Base-by-base conservation (phyloP, 495 filamentous ascomycete genomes). In the Margaritispora aquatica region DNA sequence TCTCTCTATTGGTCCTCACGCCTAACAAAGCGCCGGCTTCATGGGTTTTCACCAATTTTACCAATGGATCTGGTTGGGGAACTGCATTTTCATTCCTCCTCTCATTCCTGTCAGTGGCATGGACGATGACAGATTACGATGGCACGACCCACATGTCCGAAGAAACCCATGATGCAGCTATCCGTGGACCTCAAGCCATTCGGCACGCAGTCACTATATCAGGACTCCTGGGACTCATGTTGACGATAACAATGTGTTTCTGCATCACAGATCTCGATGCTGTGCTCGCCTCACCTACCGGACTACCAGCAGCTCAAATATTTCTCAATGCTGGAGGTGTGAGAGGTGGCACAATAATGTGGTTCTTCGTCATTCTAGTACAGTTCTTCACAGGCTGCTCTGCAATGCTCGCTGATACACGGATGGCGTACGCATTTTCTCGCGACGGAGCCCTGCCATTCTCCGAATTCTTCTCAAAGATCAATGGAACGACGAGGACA, bases 61-160 rank as follows among this genome's bases (percentile, higher is more conserved):
- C 36, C 8, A 51, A 68, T 55, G 66, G 66, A 46, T 68, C 66
- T 19, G 58, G 58, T 19, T 70, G 62, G 68, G 57, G 38, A n/a
- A 38, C 48, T 4, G 36, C 51, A 15, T 65, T 70, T 41, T 64
- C 53, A 0, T 66, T 68, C 41, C 51, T 52, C 15, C 56, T 65
- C 36, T 66, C 67, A 31, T 89, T 89, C 64, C 73, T 89, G 13
- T 85, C 84, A 3, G 86, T 89, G 1, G 83, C 86, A 15, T 89
- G 85, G 85, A 85, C 82, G 11, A 88, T 89, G 85, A 89, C 86
- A 17, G 86, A 89, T 64, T 89, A 89, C 61, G 86, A 88, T 64
- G 85, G 83, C 26, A 89, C 86, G 0, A 88, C 86, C 17, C 86
- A 89, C 61, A 88, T 89, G 83, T 87, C 85, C 2, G 86, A 89